Evolutionary conservation across 495 filamentous ascomycete genomes (phyloP).

Genomic region (Xylaria grammica): DNA sequence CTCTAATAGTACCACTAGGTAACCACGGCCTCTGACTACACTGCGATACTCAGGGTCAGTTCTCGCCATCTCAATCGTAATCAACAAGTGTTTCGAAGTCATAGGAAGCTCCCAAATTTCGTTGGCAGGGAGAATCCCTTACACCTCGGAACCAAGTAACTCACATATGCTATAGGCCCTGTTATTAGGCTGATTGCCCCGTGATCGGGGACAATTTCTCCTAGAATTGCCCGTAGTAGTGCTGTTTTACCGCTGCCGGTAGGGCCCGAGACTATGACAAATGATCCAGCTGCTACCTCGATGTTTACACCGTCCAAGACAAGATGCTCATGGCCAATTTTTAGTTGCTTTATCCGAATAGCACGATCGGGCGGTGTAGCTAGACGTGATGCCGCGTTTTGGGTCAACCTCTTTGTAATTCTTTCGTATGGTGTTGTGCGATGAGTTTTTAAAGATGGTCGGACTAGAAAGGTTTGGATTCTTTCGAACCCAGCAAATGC

Average conservation of each 20-base stretch:
- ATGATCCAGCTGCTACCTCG: constrained; percentile 23
- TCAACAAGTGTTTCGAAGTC: no score
- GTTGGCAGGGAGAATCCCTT: no score
- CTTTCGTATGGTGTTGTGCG: constrained; percentile 8
- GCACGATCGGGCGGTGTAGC: neutral
- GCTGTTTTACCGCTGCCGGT: constrained; percentile 50
- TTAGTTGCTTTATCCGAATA: constrained; percentile 11
- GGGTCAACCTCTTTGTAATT: neutral
- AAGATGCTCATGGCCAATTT: constrained; percentile 18
- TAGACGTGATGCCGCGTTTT: no score
- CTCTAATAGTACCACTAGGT: constrained; percentile 44
- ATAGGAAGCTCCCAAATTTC: no score
- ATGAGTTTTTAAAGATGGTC: constrained; percentile 20
- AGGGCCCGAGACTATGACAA: constrained; percentile 39
- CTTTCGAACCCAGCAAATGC: constrained; percentile 41
- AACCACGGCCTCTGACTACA: constrained; percentile 44
- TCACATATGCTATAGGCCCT: constrained; percentile 32
- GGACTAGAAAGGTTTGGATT: constrained; percentile 39
- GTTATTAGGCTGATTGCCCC: constrained; percentile 23
- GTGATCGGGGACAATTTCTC: constrained; percentile 41
- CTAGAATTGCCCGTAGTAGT: constrained; percentile 41
- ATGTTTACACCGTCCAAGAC: constrained; percentile 28
- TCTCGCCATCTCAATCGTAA: no score
- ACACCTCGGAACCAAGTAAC: no score
- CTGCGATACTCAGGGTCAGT: no score